A percentile compares a stretch with the other conserved stretches of the same genome.
phyloP scores from a whole-genome alignment of 345 rosid genomes.

The Moringa oleifera region DNA sequence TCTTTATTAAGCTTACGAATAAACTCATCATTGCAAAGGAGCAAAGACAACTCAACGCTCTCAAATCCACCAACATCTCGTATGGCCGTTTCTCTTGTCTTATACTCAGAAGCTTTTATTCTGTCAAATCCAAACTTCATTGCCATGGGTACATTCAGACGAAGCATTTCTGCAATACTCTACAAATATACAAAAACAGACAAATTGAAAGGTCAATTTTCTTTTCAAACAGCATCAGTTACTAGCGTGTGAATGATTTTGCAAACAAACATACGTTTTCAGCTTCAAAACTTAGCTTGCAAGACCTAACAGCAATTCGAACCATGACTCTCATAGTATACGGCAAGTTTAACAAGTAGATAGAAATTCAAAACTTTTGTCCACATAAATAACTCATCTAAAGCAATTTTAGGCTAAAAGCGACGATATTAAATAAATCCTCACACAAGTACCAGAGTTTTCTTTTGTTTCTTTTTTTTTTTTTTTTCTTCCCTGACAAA shows the following conservation, averaged over 20 bases:
- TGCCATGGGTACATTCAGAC: conserved; percentile 78
- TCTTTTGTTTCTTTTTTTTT: too few species aligned
- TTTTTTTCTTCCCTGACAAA: too few species aligned
- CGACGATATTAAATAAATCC: not conserved
- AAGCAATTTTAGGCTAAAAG: not conserved
- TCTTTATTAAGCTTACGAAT: conserved; percentile 82
- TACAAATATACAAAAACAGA: conserved; percentile 16
- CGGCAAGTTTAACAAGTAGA: too few species aligned
- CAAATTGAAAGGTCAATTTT: not conserved
- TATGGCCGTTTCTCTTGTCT: conserved; percentile 71
- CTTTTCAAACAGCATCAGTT: too few species aligned
- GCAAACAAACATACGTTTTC: too few species aligned
- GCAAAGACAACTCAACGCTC: conserved; percentile 70
- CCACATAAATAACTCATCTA: not conserved
- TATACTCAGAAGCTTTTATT: conserved; percentile 47
- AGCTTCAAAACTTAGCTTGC: not conserved
- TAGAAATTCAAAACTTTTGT: not conserved
- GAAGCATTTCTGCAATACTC: conserved; percentile 87
- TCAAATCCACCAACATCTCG: conserved; percentile 62
- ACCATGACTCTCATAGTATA: not conserved
- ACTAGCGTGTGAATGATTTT: too few species aligned
- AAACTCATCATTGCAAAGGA: conserved; percentile 83
- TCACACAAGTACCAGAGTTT: too few species aligned
- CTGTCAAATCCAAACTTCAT: conserved; percentile 74
- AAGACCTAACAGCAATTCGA: not conserved